Base-by-base conservation (phyloP, 768 basidiomycete genomes). In the Rhizopogon salebrosus region DNA sequence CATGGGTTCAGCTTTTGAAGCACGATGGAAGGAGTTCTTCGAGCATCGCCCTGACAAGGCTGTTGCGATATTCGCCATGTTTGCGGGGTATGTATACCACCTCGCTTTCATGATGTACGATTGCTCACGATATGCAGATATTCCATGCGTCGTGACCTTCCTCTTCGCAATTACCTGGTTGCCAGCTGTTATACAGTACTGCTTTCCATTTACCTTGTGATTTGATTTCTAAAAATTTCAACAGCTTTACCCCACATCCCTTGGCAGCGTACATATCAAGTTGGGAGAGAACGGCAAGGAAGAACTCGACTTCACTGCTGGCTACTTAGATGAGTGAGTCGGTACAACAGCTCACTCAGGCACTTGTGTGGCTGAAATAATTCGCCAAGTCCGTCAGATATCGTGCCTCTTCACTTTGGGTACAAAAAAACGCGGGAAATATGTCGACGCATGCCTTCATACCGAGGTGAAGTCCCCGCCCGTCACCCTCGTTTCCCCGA, bases 381-480 rank as follows among this genome's bases (percentile, higher is more conserved):
- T 2, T 55, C 27, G 8, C 1, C 13, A 27, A 65, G 65, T 31
- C 31, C 49, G 2, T 22, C 70, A 9, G 80, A 82, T 57, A 20
- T 85, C 6, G 72, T 62, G 0, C 65, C 75, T 20, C 56, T 84
- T 41, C 69, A 69, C 49, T 79, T 79, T 73, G 70, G 61, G 0
- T 86, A 84, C 63, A 87, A 86, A 57, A 74, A 73, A 49, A 50
- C 62, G 3, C 73, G 83, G 1, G 84, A 87, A 65, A 56, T 80
- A 9, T 68, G 71, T 3, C 75, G 85, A 34, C 78, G 84, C 14
- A 78, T 84, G 76, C 60, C 69, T 5, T 45, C 45, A 6, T 66
- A 62, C 48, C 61, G 63, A 0, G 64, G 64, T 24, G 64, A 64
- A 36, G 42, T 51, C 1, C 8, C 53, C 13, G 10, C n/a, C 0